Conservation (phyloP, 2,329 filamentous ascomycete species). For the Fusarium paranaense region DNA sequence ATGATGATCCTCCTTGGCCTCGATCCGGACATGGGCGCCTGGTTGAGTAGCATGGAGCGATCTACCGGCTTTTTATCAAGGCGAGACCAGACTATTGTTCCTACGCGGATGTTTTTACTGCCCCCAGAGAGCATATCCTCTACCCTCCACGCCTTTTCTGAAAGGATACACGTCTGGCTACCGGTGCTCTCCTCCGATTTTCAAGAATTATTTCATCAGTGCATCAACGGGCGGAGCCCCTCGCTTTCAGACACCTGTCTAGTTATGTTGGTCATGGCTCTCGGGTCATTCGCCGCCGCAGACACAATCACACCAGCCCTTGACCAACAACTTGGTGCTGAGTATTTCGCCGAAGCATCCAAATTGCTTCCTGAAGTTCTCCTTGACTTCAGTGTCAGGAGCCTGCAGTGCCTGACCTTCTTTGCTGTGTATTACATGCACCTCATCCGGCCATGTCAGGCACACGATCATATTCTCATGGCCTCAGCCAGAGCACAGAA, state of each 20-base stretch:
- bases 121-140: background rate
- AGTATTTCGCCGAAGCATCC: background rate
- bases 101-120: background rate
- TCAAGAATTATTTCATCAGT: background rate
- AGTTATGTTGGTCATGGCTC: background rate
- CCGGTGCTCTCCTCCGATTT: slow-evolving; percentile 1
- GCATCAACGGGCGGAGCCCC: background rate
- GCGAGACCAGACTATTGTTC: background rate
- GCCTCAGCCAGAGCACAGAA: slow-evolving; percentile 4
- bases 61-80: background rate
- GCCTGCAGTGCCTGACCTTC: slow-evolving; percentile 1
- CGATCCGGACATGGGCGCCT: background rate
- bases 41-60: background rate
- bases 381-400: background rate
- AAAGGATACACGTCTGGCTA: background rate
- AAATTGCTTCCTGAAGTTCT: background rate
- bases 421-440: background rate
- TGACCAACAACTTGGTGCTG: background rate
- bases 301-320: background rate
- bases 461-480: slow-evolving; percentile 1
- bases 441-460: slow-evolving; percentile 2
- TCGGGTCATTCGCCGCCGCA: background rate
- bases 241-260: slow-evolving; percentile 7
- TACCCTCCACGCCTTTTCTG: background rate
- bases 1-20: slow-evolving; percentile 9